Conservation (phyloP, 2,329 filamentous ascomycete genomes). For the Fusarium sp. region DNA sequence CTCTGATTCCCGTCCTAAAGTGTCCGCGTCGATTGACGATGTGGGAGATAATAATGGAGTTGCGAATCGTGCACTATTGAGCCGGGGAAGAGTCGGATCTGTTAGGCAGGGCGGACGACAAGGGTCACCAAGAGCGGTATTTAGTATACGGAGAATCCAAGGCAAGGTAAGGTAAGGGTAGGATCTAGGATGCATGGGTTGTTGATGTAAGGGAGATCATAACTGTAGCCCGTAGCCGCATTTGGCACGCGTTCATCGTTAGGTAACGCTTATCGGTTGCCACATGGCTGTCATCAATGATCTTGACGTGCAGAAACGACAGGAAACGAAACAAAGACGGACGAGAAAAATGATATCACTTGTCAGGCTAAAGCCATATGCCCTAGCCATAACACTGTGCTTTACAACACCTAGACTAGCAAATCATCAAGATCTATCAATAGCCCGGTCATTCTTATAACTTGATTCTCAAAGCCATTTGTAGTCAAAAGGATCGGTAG, state of each 20-base stretch:
- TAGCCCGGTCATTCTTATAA: not conserved
- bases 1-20: slow-evolving; percentile 24
- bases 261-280: slow-evolving; percentile 19
- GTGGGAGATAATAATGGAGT: not conserved
- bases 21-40: slow-evolving; percentile 18
- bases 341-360: slow-evolving; percentile 25
- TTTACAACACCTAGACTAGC: not conserved
- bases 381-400: slow-evolving; percentile 5
- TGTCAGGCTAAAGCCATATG: slow-evolving; percentile 24
- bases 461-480: not conserved
- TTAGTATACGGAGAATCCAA: slow-evolving; percentile 29
- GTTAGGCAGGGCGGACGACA: slow-evolving; percentile 24
- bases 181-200: not conserved
- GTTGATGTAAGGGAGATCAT: slow-evolving; percentile 31
- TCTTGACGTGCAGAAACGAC: slow-evolving; percentile 1
- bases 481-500: not conserved
- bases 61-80: slow-evolving; percentile 3
- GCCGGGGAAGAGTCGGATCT: slow-evolving; percentile 14
- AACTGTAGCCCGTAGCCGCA: not conserved
- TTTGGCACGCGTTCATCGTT: slow-evolving; percentile 5
- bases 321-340: slow-evolving; percentile 15
- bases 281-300: slow-evolving; percentile 28
- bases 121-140: not conserved
- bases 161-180: slow-evolving; percentile 1
- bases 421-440: no score